phyloP scores from a whole-genome alignment of 352 stramenopile genomes.

The Phytophthora vignae region DNA sequence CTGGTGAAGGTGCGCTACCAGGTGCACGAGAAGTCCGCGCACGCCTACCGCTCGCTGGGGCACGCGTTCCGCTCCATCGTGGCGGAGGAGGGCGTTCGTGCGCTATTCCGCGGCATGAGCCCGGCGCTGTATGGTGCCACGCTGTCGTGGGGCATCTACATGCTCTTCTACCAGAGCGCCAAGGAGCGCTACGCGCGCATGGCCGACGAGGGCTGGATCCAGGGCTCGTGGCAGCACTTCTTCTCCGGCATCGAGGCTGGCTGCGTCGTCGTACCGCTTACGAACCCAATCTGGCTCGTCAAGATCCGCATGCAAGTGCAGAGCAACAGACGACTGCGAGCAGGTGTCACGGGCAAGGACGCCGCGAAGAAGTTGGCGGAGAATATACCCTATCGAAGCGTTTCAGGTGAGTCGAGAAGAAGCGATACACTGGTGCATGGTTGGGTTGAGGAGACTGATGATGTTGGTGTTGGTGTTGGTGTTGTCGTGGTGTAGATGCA shows the following conservation, averaged over 20 bases:
- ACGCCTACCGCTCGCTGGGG: slow-evolving; percentile 70
- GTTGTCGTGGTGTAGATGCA: slow-evolving; percentile 73
- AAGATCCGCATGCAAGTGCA: slow-evolving; percentile 97
- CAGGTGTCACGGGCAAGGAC: slow-evolving; percentile 58
- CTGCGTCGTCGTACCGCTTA: slow-evolving; percentile 95
- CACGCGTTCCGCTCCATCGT: slow-evolving; percentile 83
- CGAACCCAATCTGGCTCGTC: slow-evolving; percentile 99
- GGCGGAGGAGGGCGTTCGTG: slow-evolving; percentile 86
- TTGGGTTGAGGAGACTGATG: slow-evolving; percentile 1
- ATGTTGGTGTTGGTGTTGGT: slow-evolving; percentile 9
- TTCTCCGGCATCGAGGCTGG: slow-evolving; percentile 83
- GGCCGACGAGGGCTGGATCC: slow-evolving; percentile 72
- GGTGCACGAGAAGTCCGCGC: slow-evolving; percentile 90
- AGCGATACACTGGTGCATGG: background rate
- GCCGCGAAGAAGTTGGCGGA: slow-evolving; percentile 58
- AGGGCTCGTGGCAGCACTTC: slow-evolving; percentile 86
- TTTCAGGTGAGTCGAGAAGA: slow-evolving; percentile 49
- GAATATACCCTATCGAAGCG: slow-evolving; percentile 71
- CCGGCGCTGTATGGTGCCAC: slow-evolving; percentile 96
- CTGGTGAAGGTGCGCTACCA: slow-evolving; percentile 98
- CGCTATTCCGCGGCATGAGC: slow-evolving; percentile 95
- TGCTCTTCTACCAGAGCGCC: slow-evolving; percentile 98
- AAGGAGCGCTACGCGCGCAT: slow-evolving; percentile 89
- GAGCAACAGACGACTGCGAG: slow-evolving; percentile 58
- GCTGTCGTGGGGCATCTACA: slow-evolving; percentile 98